Base-by-base conservation (phyloP, 495 filamentous ascomycete species). In the Chaetomium tenue region DNA sequence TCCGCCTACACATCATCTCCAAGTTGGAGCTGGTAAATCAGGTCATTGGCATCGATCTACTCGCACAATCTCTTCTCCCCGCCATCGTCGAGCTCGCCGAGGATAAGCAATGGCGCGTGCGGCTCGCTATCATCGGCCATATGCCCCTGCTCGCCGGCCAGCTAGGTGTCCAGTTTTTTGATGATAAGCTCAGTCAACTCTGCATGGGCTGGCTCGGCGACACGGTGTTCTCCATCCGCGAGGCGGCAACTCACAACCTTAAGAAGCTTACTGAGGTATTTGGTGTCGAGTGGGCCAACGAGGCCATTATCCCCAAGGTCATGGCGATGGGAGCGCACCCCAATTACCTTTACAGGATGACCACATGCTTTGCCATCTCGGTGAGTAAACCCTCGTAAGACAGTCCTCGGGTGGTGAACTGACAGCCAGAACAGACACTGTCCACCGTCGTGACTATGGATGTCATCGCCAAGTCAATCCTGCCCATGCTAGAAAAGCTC, bases 161-260 rank as follows among this genome's bases (percentile, higher is more conserved):
- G 73, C 83, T 98, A 18, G 94, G 94, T 48, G 94, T 98, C 60
- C 88, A 94, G 71, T 98, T 98, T 83, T 98, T 98, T 77, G 92
- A 98, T 73, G 92, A 98, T 75, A 94, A 98, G 77, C 84, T 98
- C 48, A 92, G 90, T 69, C 88, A 87, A 60, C 86, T 98, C 23
- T 98, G 94, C 82, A 98, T 98, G 94, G 89, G 90, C 64, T 98
- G 94, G 94, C 84, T 98, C n/a, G 95, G 95, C 28, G 94, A 98
- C 71, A 97, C 94, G 1, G 94, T 98, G 66, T 98, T 97, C 80
- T 97, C 93, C 13, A 98, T 98, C 71, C 87, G 94, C 64, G 94
- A 98, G 76, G 94, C 94, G 25, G 94, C 93, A 26, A 98, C 94
- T 28, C 90, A 92, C 71, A 98, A 98, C 75, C 78, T 98, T 60